Evolutionary conservation across 345 rosid species (phyloP), one percentile per base, ranked within the genome.

Genomic region (Gossypium turneri): DNA sequence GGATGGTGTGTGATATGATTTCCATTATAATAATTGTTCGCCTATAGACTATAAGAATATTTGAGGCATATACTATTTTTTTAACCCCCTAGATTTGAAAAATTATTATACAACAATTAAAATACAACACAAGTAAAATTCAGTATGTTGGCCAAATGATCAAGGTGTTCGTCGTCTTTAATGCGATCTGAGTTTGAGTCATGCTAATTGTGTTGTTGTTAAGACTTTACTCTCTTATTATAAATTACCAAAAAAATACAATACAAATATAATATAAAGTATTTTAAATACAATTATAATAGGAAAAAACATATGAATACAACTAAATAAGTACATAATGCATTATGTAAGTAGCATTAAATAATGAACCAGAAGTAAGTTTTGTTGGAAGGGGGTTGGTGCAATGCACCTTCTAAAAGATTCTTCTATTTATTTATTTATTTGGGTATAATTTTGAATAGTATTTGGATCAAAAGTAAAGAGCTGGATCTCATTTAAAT

Each of bases 151-250:
- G 38, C 6, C 4, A 4, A 34, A 34, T 34, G 6, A 34, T 34
- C 0, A 34, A 34, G 4, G 1, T 34, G 6, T 34, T 34, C 6
- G 0, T 4, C 1, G 38, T 4, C 0, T 34, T 34, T 34, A 34
- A 4, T 34, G 1, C 0, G 6, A 4, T 6, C 0, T 34, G 38
- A 0, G 38, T 34, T 34, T 34, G 0, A 34, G 5, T 4, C 0
- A 34, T 34, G 0, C 0, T 34, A 34, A 34, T 34, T 4, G 0
- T 29, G 38, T 29, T 34, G 4, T 4, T 34, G 1, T 34, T 34
- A 34, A 34, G 0, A 0, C 4, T 34, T 34, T 34, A 34, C 1
- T 34, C 38, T 34, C 0, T 0, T 4, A 34, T 4, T 4, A 29
- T 29, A 29, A 29, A 29, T 29, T 51, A 12, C 6, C 0, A 4